A percentile compares a stretch with the other conserved stretches of the same genome.
Evolutionary conservation across 768 basidiomycete species (phyloP).

Genomic region (Lactarius trivialis): DNA sequence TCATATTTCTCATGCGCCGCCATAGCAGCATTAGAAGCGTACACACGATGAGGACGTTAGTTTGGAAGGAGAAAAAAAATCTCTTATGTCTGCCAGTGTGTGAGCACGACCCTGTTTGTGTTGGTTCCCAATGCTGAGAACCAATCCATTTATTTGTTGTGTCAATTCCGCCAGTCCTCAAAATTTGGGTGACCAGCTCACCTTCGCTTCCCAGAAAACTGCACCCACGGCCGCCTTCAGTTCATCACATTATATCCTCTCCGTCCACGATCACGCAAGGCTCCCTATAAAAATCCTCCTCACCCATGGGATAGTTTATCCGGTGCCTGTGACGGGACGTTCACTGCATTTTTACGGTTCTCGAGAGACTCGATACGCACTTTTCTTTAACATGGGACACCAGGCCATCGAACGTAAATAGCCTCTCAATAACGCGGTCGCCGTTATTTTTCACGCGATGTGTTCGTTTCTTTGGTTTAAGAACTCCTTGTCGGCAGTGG

Average conservation of each 20-base stretch:
- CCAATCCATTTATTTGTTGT: neutral
- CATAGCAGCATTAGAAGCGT: neutral
- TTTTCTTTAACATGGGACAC: constrained; percentile 57
- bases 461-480: neutral
- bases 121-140: neutral
- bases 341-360: neutral
- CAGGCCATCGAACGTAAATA: constrained; percentile 49
- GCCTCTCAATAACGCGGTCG: constrained; percentile 18
- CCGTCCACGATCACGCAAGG: no score
- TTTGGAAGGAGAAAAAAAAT: no score
- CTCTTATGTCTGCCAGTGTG: neutral
- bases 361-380: constrained; percentile 33
- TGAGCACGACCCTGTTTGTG: neutral
- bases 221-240: neutral
- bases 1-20: neutral
- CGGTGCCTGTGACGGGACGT: constrained; percentile 38
- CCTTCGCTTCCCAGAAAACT: neutral
- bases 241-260: neutral
- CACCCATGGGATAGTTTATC: constrained; percentile 18
- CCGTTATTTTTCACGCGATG: neutral
- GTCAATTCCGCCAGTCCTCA: neutral
- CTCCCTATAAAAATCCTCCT: constrained; percentile 23
- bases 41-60: neutral
- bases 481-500: constrained; percentile 14
- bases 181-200: neutral